Percentiles rank a stretch among this genome's conserved stretches.
Conservation (phyloP, 768 basidiomycete genomes). For the Stropharia rugosoannulata region DNA sequence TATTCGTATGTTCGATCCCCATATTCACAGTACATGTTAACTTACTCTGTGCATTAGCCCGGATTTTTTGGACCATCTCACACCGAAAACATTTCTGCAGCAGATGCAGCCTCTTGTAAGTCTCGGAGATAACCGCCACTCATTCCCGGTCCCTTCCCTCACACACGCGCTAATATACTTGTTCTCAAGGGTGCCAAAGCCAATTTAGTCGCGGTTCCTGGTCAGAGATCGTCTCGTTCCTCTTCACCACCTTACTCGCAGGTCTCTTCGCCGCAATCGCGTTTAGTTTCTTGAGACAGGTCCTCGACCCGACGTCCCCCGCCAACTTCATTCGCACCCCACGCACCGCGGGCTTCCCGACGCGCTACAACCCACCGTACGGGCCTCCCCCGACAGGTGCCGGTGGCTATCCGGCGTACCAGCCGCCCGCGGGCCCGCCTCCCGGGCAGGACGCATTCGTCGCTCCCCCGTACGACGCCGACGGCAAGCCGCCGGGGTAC, state of each 20-base stretch:
- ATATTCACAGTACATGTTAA: not conserved
- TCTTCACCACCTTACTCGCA: constrained; percentile 53
- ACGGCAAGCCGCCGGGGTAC: constrained; percentile 52
- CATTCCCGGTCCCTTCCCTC: too few species aligned
- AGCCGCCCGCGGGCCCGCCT: constrained; percentile 53
- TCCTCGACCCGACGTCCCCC: constrained; percentile 63
- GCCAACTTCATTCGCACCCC: constrained; percentile 51
- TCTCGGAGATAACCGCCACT: not conserved
- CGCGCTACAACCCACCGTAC: constrained; percentile 64
- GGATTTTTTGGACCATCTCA: constrained; percentile 53
- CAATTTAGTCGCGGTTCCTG: constrained; percentile 67
- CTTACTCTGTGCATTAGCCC: constrained; percentile 30
- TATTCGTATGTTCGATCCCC: constrained; percentile 30
- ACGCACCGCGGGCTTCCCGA: constrained; percentile 35
- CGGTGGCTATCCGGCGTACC: constrained; percentile 27
- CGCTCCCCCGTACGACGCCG: constrained; percentile 30
- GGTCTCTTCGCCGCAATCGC: constrained; percentile 63
- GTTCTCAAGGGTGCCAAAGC: constrained; percentile 53
- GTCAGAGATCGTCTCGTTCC: constrained; percentile 62
- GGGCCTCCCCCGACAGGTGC: constrained; percentile 31
- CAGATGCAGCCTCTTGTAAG: not conserved
- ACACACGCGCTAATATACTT: not conserved
- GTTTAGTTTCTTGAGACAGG: constrained; percentile 74
- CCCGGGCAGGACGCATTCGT: constrained; percentile 34
- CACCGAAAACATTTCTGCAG: too few species aligned